Percentiles rank a stretch among this genome's conserved stretches.
phyloP scores from a whole-genome alignment of 192 early-diverging fungal species.

The Backusella macrospora region DNA sequence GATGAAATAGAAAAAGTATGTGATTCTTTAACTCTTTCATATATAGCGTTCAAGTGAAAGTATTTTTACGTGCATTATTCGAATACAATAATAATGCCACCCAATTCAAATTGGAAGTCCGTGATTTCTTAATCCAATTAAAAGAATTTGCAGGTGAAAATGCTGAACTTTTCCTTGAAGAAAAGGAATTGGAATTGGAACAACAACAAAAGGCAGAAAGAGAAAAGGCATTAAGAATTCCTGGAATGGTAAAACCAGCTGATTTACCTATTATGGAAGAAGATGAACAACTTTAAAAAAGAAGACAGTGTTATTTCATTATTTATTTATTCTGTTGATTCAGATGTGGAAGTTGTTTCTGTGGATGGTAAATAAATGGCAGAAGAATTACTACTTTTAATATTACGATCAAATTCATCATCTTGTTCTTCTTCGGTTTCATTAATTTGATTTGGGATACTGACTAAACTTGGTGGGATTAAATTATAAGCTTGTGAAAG shows the following conservation, averaged over 20 bases:
- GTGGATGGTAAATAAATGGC: slow-evolving; percentile 3
- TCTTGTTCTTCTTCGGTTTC: slow-evolving; percentile 19
- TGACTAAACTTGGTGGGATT: slow-evolving; percentile 69
- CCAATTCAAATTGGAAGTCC: slow-evolving; percentile 90
- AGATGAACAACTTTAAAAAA: slow-evolving; percentile 29
- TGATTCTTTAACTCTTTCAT: slow-evolving; percentile 1
- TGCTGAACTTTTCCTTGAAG: slow-evolving; percentile 83
- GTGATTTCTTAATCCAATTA: slow-evolving; percentile 94
- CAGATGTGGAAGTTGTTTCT: too few species aligned
- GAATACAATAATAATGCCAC: slow-evolving; percentile 78
- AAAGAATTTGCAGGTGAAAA: slow-evolving; percentile 94
- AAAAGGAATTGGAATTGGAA: slow-evolving; percentile 84
- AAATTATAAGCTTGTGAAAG: slow-evolving; percentile 66
- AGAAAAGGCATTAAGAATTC: slow-evolving; percentile 83
- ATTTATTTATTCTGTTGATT: slow-evolving; percentile 6
- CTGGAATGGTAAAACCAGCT: slow-evolving; percentile 95
- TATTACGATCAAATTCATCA: slow-evolving; percentile 11
- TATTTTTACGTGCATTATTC: slow-evolving; percentile 87
- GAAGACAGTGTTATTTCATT: background rate
- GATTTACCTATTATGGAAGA: slow-evolving; percentile 64
- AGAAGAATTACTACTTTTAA: slow-evolving; percentile 4
- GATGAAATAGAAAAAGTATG: background rate
- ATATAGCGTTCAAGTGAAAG: slow-evolving; percentile 75
- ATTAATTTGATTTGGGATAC: slow-evolving; percentile 53
- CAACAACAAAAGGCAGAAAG: slow-evolving; percentile 75